Evolutionary conservation across 2,329 filamentous ascomycete genomes (phyloP).

Genomic region (Fusarium sp.): DNA sequence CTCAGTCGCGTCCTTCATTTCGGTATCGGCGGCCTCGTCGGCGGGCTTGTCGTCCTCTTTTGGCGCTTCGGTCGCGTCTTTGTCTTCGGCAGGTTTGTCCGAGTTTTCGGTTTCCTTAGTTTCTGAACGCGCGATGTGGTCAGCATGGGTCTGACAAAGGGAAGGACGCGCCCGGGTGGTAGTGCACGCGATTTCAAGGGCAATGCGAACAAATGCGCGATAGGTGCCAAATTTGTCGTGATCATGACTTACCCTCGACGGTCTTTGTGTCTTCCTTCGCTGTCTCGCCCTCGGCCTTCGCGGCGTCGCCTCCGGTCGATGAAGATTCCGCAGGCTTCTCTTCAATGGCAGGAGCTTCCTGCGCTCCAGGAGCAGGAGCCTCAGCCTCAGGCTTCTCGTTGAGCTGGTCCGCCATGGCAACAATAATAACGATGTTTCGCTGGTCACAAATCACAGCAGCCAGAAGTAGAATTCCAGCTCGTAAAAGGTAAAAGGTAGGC

Average conservation of each 20-base stretch:
- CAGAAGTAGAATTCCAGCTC: conserved; percentile 35
- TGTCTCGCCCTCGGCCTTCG: conserved; percentile 47
- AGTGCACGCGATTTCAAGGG: conserved; percentile 32
- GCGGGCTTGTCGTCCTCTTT: conserved; percentile 46
- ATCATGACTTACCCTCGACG: conserved; percentile 52
- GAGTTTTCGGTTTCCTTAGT: conserved; percentile 49
- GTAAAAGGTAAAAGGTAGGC: conserved; percentile 45
- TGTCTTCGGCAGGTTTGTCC: conserved; percentile 52
- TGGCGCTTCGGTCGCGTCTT: conserved; percentile 49
- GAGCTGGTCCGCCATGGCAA: conserved; percentile 59
- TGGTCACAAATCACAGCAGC: conserved; percentile 35
- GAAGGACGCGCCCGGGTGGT: conserved; percentile 42
- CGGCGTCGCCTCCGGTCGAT: conserved; percentile 43
- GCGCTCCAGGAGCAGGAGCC: conserved; percentile 53
- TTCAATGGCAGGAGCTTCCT: conserved; percentile 49
- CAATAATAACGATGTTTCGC: conserved; percentile 42
- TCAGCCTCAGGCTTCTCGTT: conserved; percentile 56
- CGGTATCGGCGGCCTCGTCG: conserved; percentile 62
- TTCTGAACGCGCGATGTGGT: conserved; percentile 49
- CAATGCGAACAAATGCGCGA: conserved; percentile 24
- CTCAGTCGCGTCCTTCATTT: conserved; percentile 64
- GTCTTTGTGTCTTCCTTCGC: conserved; percentile 50
- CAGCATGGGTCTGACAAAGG: conserved; percentile 47
- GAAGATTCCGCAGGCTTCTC: conserved; percentile 44
- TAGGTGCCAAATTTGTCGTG: conserved; percentile 11